Conservation (phyloP, 805 yeast genomes). For the Candida yuanshanica region DNA sequence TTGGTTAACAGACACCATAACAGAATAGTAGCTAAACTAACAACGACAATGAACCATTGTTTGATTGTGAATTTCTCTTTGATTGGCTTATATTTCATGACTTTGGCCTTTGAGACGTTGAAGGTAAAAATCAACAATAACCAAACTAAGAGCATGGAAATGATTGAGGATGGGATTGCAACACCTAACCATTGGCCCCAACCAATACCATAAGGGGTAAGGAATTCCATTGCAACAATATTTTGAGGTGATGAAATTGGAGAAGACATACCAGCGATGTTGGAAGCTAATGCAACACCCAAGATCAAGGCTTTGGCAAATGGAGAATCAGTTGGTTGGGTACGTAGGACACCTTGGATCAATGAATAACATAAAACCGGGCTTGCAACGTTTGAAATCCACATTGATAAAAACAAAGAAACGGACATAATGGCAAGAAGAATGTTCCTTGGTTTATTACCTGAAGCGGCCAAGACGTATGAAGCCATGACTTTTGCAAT, state of each 20-base stretch:
- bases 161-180: constrained; percentile 71
- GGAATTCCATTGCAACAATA: constrained; percentile 78
- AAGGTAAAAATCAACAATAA: constrained; percentile 53
- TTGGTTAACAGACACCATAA: constrained; percentile 87
- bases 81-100: constrained; percentile 43
- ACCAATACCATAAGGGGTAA: constrained; percentile 57
- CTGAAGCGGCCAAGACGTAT: constrained; percentile 69
- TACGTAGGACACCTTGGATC: constrained; percentile 77
- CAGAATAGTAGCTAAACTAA: constrained; percentile 66
- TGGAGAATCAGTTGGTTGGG: constrained; percentile 69
- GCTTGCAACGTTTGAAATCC: constrained; percentile 96
- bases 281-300: constrained; percentile 89
- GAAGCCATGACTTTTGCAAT: constrained; percentile 90
- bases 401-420: constrained; percentile 81
- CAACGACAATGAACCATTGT: constrained; percentile 71
- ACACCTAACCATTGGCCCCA: constrained; percentile 95
- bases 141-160: constrained; percentile 67
- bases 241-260: constrained; percentile 97
- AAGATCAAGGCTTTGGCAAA: constrained; percentile 80
- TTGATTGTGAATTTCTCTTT: constrained; percentile 59
- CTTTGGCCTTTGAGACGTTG: constrained; percentile 41
- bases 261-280: constrained; percentile 93
- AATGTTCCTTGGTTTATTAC: constrained; percentile 75
- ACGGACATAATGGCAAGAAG: constrained; percentile 78
- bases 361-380: constrained; percentile 89